Evolutionary conservation across 176 grass and related monocot species (phyloP), one percentile per base, ranked within the genome.

Genomic region (Ensete ventricosum): DNA sequence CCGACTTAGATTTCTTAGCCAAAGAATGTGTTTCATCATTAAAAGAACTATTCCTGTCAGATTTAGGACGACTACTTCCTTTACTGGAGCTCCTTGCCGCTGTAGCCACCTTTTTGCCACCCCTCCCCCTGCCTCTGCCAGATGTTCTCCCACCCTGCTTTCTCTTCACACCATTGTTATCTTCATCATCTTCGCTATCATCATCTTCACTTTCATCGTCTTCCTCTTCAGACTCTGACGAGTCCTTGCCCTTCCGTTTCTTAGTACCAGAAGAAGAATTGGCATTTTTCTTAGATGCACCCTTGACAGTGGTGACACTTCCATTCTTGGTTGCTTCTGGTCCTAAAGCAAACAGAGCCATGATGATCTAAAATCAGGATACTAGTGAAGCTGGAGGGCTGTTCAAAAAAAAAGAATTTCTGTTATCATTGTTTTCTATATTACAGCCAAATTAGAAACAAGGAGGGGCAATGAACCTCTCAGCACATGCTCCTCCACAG

Each of bases 21-120:
- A 73, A 76, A 82, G 73, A 70, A 14, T 5, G 55, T 16, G 11
- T 17, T 57, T 16, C 26, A 11, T 67, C 20, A 29, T 27, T 2
- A 27, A 6, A 3, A 8, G 64, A 67, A 27, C 11, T 14, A 27
- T 59, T 74, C 26, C 81, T 89, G 0, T 83, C 81, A 82, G 85
- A 86, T 83, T 88, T 92, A 11, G 87, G 85, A 13, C 81, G 93
- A 20, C 89, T 87, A 76, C 87, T 89, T 82, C 89, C 83, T 66
- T 87, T 84, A 53, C 78, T 85, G 55, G 81, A 67, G 78, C 78
- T 11, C 76, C 86, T 90, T 22, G 71, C 51, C 25, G 78, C 79
- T 16, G 85, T 81, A 11, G 83, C 27, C 1, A 71, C 74, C 67
- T 69, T 87, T 79, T 82, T 90, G 34, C 75, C 80, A 26, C 89